A percentile compares a stretch with the other conserved stretches of the same genome.
Conservation (phyloP, 495 filamentous ascomycete species). For the Glarea lozoyensis region DNA sequence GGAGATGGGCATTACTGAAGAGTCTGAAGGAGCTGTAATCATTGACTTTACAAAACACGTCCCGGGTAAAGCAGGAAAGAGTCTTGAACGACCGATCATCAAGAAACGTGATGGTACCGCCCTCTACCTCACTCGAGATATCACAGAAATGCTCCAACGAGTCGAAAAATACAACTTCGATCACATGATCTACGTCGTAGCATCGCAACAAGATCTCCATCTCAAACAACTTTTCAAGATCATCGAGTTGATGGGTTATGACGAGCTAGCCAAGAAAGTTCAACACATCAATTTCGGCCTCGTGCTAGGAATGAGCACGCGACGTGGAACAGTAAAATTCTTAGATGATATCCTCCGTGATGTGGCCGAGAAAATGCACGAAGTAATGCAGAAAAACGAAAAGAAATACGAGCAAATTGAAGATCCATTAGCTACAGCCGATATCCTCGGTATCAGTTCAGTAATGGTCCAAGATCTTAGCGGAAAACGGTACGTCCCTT, state of each 20-base stretch:
- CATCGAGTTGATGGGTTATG: constrained; percentile 47
- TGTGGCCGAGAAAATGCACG: constrained; percentile 55
- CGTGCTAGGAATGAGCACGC: constrained; percentile 54
- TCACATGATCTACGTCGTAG: constrained; percentile 62
- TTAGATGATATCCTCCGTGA: constrained; percentile 55
- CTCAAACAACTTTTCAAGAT: constrained; percentile 59
- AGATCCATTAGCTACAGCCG: constrained; percentile 42
- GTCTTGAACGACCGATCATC: constrained; percentile 46
- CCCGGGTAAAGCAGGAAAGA: constrained; percentile 47
- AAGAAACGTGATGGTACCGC: constrained; percentile 54
- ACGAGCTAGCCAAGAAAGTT: constrained; percentile 46
- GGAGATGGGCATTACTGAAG: constrained; percentile 63
- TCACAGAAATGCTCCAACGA: constrained; percentile 50
- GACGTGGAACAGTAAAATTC: constrained; percentile 48
- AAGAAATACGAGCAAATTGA: constrained; percentile 52
- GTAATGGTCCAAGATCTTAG: constrained; percentile 62
- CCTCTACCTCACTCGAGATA: constrained; percentile 58
- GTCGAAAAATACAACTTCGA: constrained; percentile 57
- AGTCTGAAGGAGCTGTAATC: constrained; percentile 81
- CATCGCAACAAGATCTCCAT: constrained; percentile 51
- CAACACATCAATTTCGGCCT: constrained; percentile 58
- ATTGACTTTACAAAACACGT: constrained; percentile 78
- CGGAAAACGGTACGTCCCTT: constrained; percentile 43
- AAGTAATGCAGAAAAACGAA: constrained; percentile 54
- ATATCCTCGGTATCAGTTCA: constrained; percentile 50